phyloP scores from a whole-genome alignment of 768 basidiomycete genomes.

The Psilocybe tampanensis region DNA sequence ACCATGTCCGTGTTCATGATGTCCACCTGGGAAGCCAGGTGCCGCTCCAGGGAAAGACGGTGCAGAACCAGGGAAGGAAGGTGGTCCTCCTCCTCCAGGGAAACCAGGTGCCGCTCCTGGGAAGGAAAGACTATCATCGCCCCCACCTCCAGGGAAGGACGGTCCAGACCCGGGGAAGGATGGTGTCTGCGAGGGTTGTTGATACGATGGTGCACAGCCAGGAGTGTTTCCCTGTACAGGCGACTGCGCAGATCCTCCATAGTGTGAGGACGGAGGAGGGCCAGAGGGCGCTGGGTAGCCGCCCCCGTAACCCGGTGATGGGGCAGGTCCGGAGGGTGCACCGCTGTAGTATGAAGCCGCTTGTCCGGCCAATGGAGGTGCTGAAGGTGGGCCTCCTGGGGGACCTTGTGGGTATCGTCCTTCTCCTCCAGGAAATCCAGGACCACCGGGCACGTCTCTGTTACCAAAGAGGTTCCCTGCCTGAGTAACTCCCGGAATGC shows the following conservation, averaged over 20 bases:
- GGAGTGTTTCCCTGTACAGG: background rate
- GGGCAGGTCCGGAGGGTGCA: conserved; percentile 3
- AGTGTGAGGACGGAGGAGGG: conserved; percentile 27
- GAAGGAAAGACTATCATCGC: conserved; percentile 16
- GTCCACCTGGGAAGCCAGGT: conserved; percentile 26
- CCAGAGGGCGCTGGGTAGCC: conserved; percentile 28
- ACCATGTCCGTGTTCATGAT: conserved; percentile 10
- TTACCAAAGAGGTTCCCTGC: conserved; percentile 40
- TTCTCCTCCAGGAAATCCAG: conserved; percentile 20
- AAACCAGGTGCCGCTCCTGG: conserved; percentile 27
- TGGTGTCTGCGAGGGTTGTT: background rate
- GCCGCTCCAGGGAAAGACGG: conserved; percentile 33
- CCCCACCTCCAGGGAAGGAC: conserved; percentile 2
- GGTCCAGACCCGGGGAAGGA: background rate
- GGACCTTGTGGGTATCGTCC: background rate
- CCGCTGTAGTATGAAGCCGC: conserved; percentile 33
- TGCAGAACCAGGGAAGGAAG: conserved; percentile 8
- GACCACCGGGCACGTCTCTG: conserved; percentile 23
- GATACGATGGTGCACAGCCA: background rate
- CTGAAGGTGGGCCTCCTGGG: background rate
- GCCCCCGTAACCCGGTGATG: conserved; percentile 22
- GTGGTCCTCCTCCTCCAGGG: conserved; percentile 21
- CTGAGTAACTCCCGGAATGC: conserved; percentile 50
- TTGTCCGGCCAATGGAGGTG: conserved; percentile 19
- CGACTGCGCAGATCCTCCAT: background rate